Conservation (phyloP, 1,284 basidiomycete species). For the Leccinum solheimii region DNA sequence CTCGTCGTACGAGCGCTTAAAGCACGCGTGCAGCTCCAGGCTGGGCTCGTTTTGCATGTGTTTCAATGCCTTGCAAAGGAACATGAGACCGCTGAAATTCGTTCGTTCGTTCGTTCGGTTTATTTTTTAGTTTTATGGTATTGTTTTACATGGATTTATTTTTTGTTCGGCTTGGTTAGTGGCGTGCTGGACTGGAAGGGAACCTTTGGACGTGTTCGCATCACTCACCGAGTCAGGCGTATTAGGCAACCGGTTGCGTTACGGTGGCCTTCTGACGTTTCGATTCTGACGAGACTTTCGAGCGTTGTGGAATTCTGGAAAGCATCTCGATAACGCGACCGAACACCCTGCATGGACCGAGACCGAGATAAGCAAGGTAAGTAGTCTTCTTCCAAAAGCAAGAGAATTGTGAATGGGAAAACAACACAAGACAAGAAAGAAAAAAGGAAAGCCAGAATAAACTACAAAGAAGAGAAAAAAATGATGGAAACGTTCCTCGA, state of each 20-base stretch:
- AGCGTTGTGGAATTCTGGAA: conserved; percentile 68
- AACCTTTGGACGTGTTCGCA: neutral
- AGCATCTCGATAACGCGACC: conserved; percentile 61
- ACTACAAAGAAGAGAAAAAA: neutral
- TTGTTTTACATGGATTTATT: neutral
- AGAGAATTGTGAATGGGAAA: conserved; percentile 22
- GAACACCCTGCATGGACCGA: conserved; percentile 66
- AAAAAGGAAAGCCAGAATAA: neutral
- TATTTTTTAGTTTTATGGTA: neutral
- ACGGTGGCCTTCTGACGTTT: conserved; percentile 50
- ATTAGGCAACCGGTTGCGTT: conserved; percentile 68
- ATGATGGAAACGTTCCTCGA: conserved; percentile 54
- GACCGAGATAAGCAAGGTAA: conserved; percentile 12
- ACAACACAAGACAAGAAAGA: neutral
- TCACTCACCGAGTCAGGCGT: conserved; percentile 74
- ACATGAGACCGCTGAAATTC: conserved; percentile 28
- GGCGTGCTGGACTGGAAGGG: conserved; percentile 4
- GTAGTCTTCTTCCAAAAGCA: conserved; percentile 9
- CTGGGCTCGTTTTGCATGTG: conserved; percentile 69
- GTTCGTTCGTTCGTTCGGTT: neutral
- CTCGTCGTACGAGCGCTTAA: conserved; percentile 84
- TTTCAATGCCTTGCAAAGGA: conserved; percentile 61
- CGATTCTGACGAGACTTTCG: conserved; percentile 74
- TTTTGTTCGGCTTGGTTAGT: conserved; percentile 5
- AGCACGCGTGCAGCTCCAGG: conserved; percentile 80